These are phyloP conservation scores for Xylaria curta DNA, from an alignment of 495 filamentous ascomycete genomes.

Conservation along the genomic window DNA sequence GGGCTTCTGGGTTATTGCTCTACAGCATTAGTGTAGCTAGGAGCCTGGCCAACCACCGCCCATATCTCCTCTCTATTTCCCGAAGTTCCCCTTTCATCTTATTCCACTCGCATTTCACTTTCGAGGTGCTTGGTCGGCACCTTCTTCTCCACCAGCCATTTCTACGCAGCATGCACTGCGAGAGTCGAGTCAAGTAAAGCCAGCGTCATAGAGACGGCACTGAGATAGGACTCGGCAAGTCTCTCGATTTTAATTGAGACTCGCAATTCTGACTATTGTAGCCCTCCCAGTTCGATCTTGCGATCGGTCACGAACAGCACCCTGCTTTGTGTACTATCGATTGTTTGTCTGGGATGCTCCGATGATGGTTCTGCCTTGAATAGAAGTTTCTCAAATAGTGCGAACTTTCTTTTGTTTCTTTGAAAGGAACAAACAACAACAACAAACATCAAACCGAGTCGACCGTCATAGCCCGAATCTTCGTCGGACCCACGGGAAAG, in stretches of 20 bases:
- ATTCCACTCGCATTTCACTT: constrained; percentile 28
- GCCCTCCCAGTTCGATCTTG: not conserved
- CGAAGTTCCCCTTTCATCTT: constrained; percentile 15
- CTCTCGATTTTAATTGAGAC: not conserved
- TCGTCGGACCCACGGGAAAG: not conserved
- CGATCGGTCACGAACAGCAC: constrained; percentile 4
- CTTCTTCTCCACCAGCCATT: constrained; percentile 23
- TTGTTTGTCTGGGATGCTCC: not conserved
- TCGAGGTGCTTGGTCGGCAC: constrained; percentile 18
- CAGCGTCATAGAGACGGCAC: constrained; percentile 14
- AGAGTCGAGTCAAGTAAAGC: constrained; percentile 11
- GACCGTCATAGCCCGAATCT: not conserved
- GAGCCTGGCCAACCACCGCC: constrained; percentile 21
- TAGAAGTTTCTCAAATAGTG: constrained; percentile 7
- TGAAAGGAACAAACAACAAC: not conserved
- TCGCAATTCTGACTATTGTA: not conserved
- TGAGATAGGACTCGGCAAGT: constrained; percentile 2
- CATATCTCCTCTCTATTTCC: constrained; percentile 28
- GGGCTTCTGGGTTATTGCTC: too few relatives aligned
- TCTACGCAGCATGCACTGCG: constrained; percentile 21
- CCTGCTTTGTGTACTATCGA: constrained; percentile 7
- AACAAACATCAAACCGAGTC: constrained; percentile 11
- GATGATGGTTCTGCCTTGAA: not conserved
- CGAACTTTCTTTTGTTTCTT: constrained; percentile 3
- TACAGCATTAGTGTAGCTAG: not conserved